These are phyloP conservation scores for Porpolomopsis calyptriformis DNA, from an alignment of 768 basidiomycete species.

Conservation along the genomic window DNA sequence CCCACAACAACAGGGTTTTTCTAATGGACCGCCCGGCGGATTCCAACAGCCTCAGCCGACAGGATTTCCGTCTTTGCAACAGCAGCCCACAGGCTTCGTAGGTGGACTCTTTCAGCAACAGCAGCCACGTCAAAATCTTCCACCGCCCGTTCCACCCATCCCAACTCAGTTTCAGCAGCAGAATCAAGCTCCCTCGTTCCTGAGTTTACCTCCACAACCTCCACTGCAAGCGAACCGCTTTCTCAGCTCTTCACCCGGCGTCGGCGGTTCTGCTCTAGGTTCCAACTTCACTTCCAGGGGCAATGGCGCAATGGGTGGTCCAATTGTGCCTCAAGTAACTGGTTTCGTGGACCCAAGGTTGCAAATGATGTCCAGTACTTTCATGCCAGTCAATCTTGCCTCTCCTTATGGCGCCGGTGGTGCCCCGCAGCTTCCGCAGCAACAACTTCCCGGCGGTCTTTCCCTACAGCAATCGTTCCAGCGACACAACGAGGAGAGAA, in stretches of 20 bases:
- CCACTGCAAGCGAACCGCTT: slow-evolving; percentile 38
- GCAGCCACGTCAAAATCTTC: slow-evolving; percentile 38
- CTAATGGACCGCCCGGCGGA: slow-evolving; percentile 29
- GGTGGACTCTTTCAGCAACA: slow-evolving; percentile 31
- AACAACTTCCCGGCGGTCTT: slow-evolving; percentile 41
- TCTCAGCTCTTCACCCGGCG: slow-evolving; percentile 44
- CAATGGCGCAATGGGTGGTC: slow-evolving; percentile 45
- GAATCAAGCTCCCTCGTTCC: slow-evolving; percentile 30
- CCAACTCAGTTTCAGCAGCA: slow-evolving; percentile 52
- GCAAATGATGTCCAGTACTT: slow-evolving; percentile 82
- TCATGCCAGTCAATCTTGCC: slow-evolving; percentile 71
- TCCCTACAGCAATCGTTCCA: slow-evolving; percentile 79
- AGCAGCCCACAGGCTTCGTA: slow-evolving; percentile 45
- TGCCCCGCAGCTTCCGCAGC: slow-evolving; percentile 55
- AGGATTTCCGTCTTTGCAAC: slow-evolving; percentile 34
- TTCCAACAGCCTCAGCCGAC: slow-evolving; percentile 58
- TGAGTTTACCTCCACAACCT: slow-evolving; percentile 29
- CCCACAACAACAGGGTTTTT: slow-evolving; percentile 56
- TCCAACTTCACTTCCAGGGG: slow-evolving; percentile 28
- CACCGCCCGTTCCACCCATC: slow-evolving; percentile 56
- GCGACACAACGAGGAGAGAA: slow-evolving; percentile 69
- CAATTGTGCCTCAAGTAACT: slow-evolving; percentile 63
- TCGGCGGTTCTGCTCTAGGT: slow-evolving; percentile 31
- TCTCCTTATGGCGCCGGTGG: slow-evolving; percentile 50
- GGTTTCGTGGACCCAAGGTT: slow-evolving; percentile 77